These are phyloP conservation scores for Santalum album DNA, from an alignment of 164 flowering plant species.

Conservation along the genomic window DNA sequence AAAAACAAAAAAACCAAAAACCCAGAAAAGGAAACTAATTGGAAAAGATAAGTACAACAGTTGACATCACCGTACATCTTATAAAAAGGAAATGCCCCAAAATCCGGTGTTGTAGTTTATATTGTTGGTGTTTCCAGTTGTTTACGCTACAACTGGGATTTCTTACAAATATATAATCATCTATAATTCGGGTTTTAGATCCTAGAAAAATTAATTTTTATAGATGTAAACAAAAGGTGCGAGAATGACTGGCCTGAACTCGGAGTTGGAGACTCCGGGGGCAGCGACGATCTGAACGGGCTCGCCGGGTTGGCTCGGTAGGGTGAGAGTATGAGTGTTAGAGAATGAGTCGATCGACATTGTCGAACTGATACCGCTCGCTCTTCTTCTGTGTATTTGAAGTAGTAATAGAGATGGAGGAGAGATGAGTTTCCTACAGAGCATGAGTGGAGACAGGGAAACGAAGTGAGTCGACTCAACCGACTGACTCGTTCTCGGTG, in stretches of 20 bases:
- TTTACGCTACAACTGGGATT: too few relatives aligned
- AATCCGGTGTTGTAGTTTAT: too few relatives aligned
- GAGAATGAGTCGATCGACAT: constrained; percentile 31
- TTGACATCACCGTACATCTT: too few relatives aligned
- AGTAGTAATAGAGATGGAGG: background rate
- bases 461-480: too few relatives aligned
- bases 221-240: background rate
- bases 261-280: constrained; percentile 50
- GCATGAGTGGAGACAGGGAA: constrained; percentile 8
- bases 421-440: constrained; percentile 4
- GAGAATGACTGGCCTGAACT: constrained; percentile 67
- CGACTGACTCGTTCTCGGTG: too few relatives aligned
- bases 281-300: constrained; percentile 57
- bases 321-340: constrained; percentile 36
- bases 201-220: background rate
- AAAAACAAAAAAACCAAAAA: too few relatives aligned
- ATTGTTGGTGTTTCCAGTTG: too few relatives aligned
- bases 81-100: too few relatives aligned
- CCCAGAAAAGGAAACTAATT: too few relatives aligned
- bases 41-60: too few relatives aligned
- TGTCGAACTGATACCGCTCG: constrained; percentile 1
- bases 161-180: too few relatives aligned
- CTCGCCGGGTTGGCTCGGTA: constrained; percentile 36
- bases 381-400: constrained; percentile 1
- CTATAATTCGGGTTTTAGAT: too few relatives aligned